Evolutionary conservation across 2,329 filamentous ascomycete genomes (phyloP), one percentile per base, ranked within the genome.

Genomic region (Lecanicillium sp.): DNA sequence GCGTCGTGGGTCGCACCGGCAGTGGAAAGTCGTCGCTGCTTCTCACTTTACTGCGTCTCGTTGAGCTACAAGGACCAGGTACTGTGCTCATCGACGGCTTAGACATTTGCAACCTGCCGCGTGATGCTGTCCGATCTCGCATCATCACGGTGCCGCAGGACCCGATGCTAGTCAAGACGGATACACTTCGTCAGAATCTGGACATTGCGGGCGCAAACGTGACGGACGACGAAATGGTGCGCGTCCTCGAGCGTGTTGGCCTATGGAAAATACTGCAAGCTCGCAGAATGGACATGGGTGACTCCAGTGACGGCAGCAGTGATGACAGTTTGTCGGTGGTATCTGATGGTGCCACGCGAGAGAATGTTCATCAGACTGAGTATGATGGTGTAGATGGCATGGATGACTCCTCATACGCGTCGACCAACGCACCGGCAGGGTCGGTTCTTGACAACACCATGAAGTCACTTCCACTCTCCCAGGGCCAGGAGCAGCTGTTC

Each of bases 1-100:
- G 66, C 11, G 59, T 71, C 12, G 68, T 72, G n/a, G 71, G 71
- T 6, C 59, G 71, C 17, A 74, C 70, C 3, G 47, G 45, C 3
- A 67, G 68, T 1, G 69, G 71, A n/a, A 74, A 74, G 49, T 69
- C 65, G 11, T 66, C 64, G 2, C 55, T 71, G 6, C 50, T 67
- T 1, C 51, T 63, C 17, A 57, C 60, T 4, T 49, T 72, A 5
- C 61, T 71, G 37, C 61, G 67, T 14, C 61, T 71, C 42, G 46
- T 70, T 12, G 63, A 69, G 17, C 49, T 59, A n/a, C 25, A 41
- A 14, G 56, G 53, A 4, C 40, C 50, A 3, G 66, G 68, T 15
- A 55, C 43, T 14, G 64, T 72, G 22, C 47, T 39, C 2, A 56
- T 72, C 28, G 68, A 71, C 43, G 57, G 55, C 3, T 35, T 68